Evolutionary conservation across 1,284 basidiomycete genomes (phyloP), one percentile per base, ranked within the genome.

Genomic region (Cryptococcus deneoformans): DNA sequence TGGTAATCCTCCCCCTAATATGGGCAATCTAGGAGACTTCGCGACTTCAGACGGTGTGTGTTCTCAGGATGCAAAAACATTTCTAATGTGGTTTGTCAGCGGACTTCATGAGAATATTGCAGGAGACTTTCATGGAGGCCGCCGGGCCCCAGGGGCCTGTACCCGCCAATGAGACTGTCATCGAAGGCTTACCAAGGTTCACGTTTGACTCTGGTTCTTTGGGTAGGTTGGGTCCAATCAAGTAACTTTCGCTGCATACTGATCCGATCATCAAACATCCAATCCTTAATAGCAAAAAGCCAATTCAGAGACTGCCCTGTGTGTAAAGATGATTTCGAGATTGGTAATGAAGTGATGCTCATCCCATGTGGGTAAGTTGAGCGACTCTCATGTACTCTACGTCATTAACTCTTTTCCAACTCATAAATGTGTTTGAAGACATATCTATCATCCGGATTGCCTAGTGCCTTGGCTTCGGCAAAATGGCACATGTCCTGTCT

Each of bases 401-500:
- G 40, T 29, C 42, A 40, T 24, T 42, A 10, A 24, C 20, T 38
- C 29, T 29, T 5, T 29, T 29, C 29, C 29, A 29, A 29, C 29
- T 29, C 5, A 29, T 29, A 29, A 29, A 29, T 5, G 29, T 5
- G 29, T 29, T 29, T 29, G 29, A 47, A 75, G 72, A 8, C 77
- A 78, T 56, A 63, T 74, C 40, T 78, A 76, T 62, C 77, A 78
- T 60, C 64, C 66, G 1, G 73, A 73, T 53, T 78, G 77, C 53
- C 58, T 78, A 2, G 63, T 71, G 7, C 76, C 76, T 2, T 78
- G 77, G 77, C 62, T 78, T 7, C 67, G 71, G 60, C 59, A 62
- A 10, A 78, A 78, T 56, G 77, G 77, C 3, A 72, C 73, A 5
- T 78, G 77, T 63, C 77, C 77, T 0, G 75, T 76, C 7, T 78